These are phyloP conservation scores for Suhomyces kunorum DNA, from an alignment of 1,139 yeast genomes.

Conservation along the genomic window DNA sequence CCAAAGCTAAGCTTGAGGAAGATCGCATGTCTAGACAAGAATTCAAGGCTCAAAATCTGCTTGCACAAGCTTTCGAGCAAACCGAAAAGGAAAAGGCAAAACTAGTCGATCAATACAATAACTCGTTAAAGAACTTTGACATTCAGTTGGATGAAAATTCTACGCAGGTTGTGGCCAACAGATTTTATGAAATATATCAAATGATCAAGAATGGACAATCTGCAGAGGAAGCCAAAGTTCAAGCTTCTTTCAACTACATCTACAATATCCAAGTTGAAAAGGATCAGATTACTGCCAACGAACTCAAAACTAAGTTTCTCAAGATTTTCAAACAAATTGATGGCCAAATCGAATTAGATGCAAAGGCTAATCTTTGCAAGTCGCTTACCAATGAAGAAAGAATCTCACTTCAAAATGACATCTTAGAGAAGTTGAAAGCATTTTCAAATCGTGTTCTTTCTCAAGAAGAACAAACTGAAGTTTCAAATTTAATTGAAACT, in stretches of 20 bases:
- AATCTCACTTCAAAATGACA: constrained; percentile 21
- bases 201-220: constrained; percentile 29
- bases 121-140: constrained; percentile 6
- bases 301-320: constrained; percentile 25
- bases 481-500: constrained; percentile 31
- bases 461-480: constrained; percentile 27
- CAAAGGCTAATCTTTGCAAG: constrained; percentile 28
- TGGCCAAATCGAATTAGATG: constrained; percentile 31
- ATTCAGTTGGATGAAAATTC: constrained; percentile 27
- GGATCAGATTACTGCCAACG: too few relatives aligned
- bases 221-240: constrained; percentile 57
- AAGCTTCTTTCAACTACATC: constrained; percentile 53
- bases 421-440: constrained; percentile 23
- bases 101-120: neutral
- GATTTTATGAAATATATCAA: constrained; percentile 50
- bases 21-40: constrained; percentile 63
- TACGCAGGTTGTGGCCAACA: constrained; percentile 42
- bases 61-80: constrained; percentile 38
- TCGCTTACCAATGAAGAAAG: constrained; percentile 24
- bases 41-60: constrained; percentile 51
- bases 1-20: constrained; percentile 58
- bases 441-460: constrained; percentile 27
- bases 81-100: constrained; percentile 34
- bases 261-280: constrained; percentile 52
- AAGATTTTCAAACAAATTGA: constrained; percentile 22